These are phyloP conservation scores for Cutaneotrichosporon sp. DNA, from an alignment of 1,284 basidiomycete species.

Conservation along the genomic window DNA sequence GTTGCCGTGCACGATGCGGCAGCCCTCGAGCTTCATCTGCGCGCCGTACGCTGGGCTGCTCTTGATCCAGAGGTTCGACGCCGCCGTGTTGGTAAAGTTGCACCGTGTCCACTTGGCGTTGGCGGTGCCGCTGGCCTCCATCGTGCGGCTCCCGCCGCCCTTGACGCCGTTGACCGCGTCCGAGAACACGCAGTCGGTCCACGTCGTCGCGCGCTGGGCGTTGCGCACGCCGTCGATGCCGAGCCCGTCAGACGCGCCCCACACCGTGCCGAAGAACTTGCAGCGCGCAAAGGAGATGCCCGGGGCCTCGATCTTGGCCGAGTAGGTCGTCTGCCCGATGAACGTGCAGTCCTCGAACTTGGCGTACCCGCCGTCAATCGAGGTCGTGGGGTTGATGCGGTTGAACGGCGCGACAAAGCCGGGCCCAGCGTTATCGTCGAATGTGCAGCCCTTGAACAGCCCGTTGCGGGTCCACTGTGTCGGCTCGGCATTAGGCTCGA, in stretches of 20 bases:
- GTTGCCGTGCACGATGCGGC: not conserved
- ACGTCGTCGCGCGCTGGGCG: not conserved
- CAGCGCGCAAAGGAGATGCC: not conserved
- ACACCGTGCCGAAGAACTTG: not conserved
- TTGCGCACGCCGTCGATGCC: not conserved
- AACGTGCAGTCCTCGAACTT: not conserved
- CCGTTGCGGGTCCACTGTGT: not conserved
- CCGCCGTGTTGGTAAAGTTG: not conserved
- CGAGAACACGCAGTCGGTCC: not conserved
- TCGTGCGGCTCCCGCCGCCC: not conserved
- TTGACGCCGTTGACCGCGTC: not conserved
- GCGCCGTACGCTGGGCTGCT: not conserved
- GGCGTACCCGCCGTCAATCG: not conserved
- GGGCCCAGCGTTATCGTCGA: not conserved
- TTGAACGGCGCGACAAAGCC: not conserved
- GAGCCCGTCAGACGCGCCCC: not conserved
- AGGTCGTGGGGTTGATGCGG: not conserved
- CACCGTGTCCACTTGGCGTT: not conserved
- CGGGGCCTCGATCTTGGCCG: not conserved
- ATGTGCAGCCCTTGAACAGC: not conserved
- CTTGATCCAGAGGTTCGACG: not conserved
- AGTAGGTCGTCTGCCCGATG: not conserved
- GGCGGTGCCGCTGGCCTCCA: not conserved
- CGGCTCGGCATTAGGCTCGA: not conserved
- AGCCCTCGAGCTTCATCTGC: not conserved